Conservation (phyloP, 805 yeast species). For the Komagataella pastoris region DNA sequence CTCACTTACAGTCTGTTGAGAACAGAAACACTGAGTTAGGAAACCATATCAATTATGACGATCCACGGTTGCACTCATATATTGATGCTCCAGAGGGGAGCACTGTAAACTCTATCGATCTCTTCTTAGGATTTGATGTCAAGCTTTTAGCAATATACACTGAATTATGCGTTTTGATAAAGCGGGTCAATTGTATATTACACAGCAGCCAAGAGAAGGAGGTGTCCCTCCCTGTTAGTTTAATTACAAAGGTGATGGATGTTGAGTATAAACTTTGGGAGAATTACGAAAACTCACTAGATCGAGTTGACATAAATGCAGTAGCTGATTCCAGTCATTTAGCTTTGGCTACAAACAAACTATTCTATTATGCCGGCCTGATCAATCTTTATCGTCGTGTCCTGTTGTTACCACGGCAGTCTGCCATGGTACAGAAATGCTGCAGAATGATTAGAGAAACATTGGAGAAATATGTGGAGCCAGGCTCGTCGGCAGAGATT, state of each 20-base stretch:
- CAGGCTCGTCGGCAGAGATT: slow-evolving; percentile 35
- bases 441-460: slow-evolving; percentile 25
- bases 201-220: slow-evolving; percentile 4
- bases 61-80: background rate
- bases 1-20: background rate
- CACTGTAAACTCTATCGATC: slow-evolving; percentile 32
- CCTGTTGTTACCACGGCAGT: slow-evolving; percentile 28
- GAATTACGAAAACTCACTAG: slow-evolving; percentile 9
- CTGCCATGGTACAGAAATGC: slow-evolving; percentile 33
- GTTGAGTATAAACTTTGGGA: slow-evolving; percentile 18
- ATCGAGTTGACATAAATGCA: background rate
- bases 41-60: slow-evolving; percentile 4
- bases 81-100: background rate
- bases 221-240: slow-evolving; percentile 8
- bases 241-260: slow-evolving; percentile 25
- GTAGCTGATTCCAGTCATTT: slow-evolving; percentile 6
- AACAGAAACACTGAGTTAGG: slow-evolving; percentile 6
- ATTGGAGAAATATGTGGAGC: slow-evolving; percentile 24
- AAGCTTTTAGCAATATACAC: slow-evolving; percentile 45
- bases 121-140: slow-evolving; percentile 53
- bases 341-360: slow-evolving; percentile 32
- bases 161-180: slow-evolving; percentile 28
- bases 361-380: slow-evolving; percentile 39
- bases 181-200: slow-evolving; percentile 13
- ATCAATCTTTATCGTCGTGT: slow-evolving; percentile 47